Conservation (phyloP, 73 alveolate genomes). For the Durusdinium trenchii region DNA sequence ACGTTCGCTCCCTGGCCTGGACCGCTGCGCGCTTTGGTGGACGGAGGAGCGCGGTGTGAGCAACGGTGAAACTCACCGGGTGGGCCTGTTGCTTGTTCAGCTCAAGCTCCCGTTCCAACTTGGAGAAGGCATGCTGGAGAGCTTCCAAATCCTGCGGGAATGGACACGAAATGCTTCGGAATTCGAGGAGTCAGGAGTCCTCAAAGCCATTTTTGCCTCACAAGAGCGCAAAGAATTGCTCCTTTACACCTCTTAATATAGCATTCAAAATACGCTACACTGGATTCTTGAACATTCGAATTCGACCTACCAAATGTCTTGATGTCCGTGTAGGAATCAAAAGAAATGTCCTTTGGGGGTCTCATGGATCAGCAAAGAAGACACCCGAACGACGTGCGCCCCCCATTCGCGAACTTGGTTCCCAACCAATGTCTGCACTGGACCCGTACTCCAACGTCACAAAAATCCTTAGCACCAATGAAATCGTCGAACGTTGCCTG, state of each 20-base stretch:
- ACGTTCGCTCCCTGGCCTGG: slow-evolving; percentile 47
- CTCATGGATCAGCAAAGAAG: too few relatives aligned
- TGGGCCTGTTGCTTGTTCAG: slow-evolving; percentile 45
- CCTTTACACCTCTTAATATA: too few relatives aligned
- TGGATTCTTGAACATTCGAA: too few relatives aligned
- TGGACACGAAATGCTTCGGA: not conserved
- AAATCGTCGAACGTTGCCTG: not conserved
- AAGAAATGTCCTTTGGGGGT: too few relatives aligned
- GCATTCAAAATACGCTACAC: too few relatives aligned
- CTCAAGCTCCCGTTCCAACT: slow-evolving; percentile 57
- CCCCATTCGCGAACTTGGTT: too few relatives aligned
- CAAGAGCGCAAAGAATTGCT: too few relatives aligned
- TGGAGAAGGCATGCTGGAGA: slow-evolving; percentile 48
- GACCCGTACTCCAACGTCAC: slow-evolving; percentile 31
- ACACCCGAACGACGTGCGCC: too few relatives aligned
- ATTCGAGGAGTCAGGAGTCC: not conserved
- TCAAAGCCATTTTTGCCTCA: slow-evolving; percentile 29
- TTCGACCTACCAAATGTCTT: too few relatives aligned
- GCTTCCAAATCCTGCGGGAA: slow-evolving; percentile 31
- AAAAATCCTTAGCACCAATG: not conserved
- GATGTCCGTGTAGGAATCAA: too few relatives aligned
- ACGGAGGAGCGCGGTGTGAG: not conserved
- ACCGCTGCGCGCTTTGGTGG: not conserved
- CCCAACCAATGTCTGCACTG: slow-evolving; percentile 26
- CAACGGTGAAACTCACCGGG: not conserved